A percentile compares a stretch with the other conserved stretches of the same genome.
These are phyloP conservation scores for Chaetomium strumarium DNA, from an alignment of 2,329 filamentous ascomycete species.

Conservation along the genomic window DNA sequence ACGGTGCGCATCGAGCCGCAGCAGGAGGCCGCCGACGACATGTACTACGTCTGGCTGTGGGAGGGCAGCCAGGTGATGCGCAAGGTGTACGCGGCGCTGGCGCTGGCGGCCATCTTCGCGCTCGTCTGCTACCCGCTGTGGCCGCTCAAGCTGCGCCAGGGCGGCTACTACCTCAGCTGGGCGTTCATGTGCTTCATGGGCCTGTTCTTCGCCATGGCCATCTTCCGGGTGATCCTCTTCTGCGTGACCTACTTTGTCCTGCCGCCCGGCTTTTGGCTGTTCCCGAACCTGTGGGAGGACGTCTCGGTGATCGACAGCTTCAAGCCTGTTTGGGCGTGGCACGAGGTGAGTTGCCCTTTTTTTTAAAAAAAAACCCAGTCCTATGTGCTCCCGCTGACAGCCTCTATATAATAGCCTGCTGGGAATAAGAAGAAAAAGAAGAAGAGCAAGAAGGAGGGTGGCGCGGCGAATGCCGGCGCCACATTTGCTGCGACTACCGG, in stretches of 20 bases:
- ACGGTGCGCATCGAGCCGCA: conserved; percentile 93
- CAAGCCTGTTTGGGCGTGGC: conserved; percentile 94
- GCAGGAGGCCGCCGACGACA: conserved; percentile 78
- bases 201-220: conserved; percentile 95
- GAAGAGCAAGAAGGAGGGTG: conserved; percentile 38
- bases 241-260: conserved; percentile 80
- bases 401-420: conserved; percentile 20
- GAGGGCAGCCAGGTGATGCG: conserved; percentile 91
- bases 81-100: conserved; percentile 82
- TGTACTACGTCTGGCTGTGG: conserved; percentile 96
- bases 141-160: conserved; percentile 84
- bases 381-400: conserved; percentile 23
- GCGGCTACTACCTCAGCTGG: conserved; percentile 97
- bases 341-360: conserved; percentile 61
- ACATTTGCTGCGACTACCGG: conserved; percentile 49
- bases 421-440: conserved; percentile 49
- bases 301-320: conserved; percentile 98
- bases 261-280: conserved; percentile 92
- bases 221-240: conserved; percentile 93
- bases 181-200: conserved; percentile 84
- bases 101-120: conserved; percentile 75
- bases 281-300: conserved; percentile 96
- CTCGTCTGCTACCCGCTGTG: conserved; percentile 94
- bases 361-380: no score
- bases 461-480: conserved; percentile 34